Evolutionary conservation across 768 basidiomycete genomes (phyloP).

Genomic region (Boletus pseudopeckii): DNA sequence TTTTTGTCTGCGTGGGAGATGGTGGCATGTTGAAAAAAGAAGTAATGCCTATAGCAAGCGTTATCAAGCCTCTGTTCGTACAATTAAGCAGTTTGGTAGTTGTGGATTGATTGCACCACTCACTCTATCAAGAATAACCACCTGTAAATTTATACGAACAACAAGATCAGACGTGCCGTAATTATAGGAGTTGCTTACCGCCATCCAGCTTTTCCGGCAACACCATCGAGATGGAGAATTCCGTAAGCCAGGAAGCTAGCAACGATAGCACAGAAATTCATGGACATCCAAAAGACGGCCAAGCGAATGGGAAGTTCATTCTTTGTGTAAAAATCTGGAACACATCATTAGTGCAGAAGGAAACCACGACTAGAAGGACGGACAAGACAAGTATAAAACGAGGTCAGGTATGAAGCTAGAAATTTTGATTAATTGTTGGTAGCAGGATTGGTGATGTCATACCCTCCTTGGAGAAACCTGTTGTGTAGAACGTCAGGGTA

Average conservation of each 20-base stretch:
- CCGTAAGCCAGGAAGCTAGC: constrained; percentile 65
- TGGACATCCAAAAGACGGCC: constrained; percentile 66
- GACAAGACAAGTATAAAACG: constrained; percentile 60
- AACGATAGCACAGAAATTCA: constrained; percentile 51
- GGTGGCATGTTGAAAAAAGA: constrained; percentile 61
- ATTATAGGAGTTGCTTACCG: constrained; percentile 27
- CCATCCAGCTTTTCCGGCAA: constrained; percentile 15
- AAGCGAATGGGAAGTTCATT: constrained; percentile 51
- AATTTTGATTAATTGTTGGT: too few species aligned
- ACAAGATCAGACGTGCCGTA: neutral
- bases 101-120: neutral
- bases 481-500: neutral
- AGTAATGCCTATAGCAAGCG: constrained; percentile 48
- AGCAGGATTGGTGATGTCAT: constrained; percentile 3
- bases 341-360: neutral
- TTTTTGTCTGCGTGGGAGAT: constrained; percentile 56
- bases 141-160: constrained; percentile 12
- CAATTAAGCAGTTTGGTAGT: neutral
- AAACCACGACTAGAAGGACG: constrained; percentile 11
- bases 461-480: constrained; percentile 42
- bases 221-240: constrained; percentile 37
- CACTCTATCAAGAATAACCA: constrained; percentile 39
- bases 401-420: constrained; percentile 54
- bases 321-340: constrained; percentile 51
- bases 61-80: constrained; percentile 31